Percentiles rank a stretch among this genome's conserved stretches.
phyloP scores from a whole-genome alignment of 192 early-diverging fungal species.

The Podila verticillata region DNA sequence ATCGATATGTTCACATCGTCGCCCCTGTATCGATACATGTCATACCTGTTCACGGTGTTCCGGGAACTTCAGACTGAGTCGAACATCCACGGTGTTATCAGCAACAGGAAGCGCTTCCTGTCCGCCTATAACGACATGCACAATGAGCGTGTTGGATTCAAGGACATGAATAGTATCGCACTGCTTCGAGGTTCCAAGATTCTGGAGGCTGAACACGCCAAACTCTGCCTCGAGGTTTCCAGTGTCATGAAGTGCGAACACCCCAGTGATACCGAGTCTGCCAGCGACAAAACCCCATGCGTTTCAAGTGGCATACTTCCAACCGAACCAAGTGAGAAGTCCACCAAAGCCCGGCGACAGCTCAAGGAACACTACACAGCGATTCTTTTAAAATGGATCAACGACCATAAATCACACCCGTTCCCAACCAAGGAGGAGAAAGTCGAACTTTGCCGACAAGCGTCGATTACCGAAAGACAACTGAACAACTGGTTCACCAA shows the following conservation, averaged over 20 bases:
- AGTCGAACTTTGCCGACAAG: slow-evolving; percentile 3
- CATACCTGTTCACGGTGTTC: not conserved
- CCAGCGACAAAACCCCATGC: not conserved
- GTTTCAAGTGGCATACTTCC: too few relatives aligned
- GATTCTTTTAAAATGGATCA: slow-evolving; percentile 10
- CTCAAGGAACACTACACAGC: slow-evolving; percentile 9
- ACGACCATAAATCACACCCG: slow-evolving; percentile 1
- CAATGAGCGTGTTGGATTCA: not conserved
- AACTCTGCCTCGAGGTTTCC: not conserved
- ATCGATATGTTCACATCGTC: too few relatives aligned
- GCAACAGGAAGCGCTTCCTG: slow-evolving; percentile 12
- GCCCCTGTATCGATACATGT: not conserved
- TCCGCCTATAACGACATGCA: not conserved
- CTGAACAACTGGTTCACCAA: slow-evolving; percentile 25
- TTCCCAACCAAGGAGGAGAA: slow-evolving; percentile 25
- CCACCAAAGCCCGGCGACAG: not conserved
- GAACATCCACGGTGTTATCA: not conserved
- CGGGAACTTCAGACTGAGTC: not conserved
- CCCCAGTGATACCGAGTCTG: too few relatives aligned
- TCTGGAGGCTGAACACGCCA: slow-evolving; percentile 4
- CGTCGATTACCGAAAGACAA: slow-evolving; percentile 11
- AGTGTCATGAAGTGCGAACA: not conserved
- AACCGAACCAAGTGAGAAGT: not conserved
- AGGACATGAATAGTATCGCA: not conserved
- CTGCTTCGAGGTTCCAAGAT: not conserved